These are phyloP conservation scores for Fusarium guadeloupense DNA, from an alignment of 2,329 filamentous ascomycete genomes.

Conservation along the genomic window DNA sequence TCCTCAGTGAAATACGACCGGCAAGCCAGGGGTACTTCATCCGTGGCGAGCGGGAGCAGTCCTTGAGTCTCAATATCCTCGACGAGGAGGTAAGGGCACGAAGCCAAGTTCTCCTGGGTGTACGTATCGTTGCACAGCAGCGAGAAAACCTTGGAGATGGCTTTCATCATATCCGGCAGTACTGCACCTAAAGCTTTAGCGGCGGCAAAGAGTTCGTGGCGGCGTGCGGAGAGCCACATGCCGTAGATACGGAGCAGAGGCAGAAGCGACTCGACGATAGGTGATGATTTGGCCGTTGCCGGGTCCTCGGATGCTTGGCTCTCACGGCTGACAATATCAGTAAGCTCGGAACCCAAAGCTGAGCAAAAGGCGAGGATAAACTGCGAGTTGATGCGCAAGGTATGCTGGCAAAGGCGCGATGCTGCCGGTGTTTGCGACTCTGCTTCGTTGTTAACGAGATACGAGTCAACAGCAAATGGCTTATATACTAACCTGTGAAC, in stretches of 20 bases:
- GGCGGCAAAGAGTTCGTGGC: slow-evolving; percentile 57
- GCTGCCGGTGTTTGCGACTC: slow-evolving; percentile 58
- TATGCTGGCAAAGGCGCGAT: slow-evolving; percentile 67
- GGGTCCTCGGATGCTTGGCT: slow-evolving; percentile 35
- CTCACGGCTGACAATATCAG: slow-evolving; percentile 52
- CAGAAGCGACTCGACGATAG: slow-evolving; percentile 55
- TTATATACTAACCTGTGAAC: slow-evolving; percentile 46
- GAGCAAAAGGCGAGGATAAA: slow-evolving; percentile 78
- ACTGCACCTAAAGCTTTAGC: slow-evolving; percentile 56
- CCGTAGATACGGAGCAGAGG: slow-evolving; percentile 63
- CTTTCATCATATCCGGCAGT: slow-evolving; percentile 57
- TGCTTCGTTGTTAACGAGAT: slow-evolving; percentile 38
- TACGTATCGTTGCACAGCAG: slow-evolving; percentile 58
- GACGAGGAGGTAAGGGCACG: slow-evolving; percentile 59
- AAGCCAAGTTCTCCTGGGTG: slow-evolving; percentile 49
- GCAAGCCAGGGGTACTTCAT: slow-evolving; percentile 52
- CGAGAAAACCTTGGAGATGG: slow-evolving; percentile 58
- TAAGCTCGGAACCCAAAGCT: slow-evolving; percentile 74
- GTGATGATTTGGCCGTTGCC: slow-evolving; percentile 46
- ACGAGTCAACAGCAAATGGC: neutral
- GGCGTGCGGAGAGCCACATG: slow-evolving; percentile 61
- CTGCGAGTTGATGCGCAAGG: slow-evolving; percentile 80
- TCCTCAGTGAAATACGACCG: slow-evolving; percentile 50
- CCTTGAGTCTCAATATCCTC: slow-evolving; percentile 62
- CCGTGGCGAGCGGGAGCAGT: slow-evolving; percentile 53